Percentiles rank a stretch among this genome's conserved stretches.
Conservation (phyloP, 495 filamentous ascomycete genomes). For the Trichoderma virens region DNA sequence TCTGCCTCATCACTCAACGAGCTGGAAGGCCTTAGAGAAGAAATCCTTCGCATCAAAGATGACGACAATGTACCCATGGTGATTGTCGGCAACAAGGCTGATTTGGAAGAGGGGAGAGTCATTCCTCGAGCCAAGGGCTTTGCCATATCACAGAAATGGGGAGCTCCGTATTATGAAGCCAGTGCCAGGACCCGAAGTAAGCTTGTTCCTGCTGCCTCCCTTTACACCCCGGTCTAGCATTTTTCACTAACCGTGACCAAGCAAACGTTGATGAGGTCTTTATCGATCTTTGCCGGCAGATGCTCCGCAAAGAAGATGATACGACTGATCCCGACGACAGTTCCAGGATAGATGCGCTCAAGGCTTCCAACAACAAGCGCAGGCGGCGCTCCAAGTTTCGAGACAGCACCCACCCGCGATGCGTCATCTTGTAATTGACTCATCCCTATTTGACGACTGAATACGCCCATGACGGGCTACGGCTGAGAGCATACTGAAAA, state of each 20-base stretch:
- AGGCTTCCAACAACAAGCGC: conserved; percentile 21
- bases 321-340: conserved; percentile 34
- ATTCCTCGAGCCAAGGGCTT: conserved; percentile 81
- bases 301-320: conserved; percentile 65
- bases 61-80: conserved; percentile 87
- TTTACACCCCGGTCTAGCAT: not conserved
- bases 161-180: conserved; percentile 91
- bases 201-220: conserved; percentile 13
- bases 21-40: conserved; percentile 80
- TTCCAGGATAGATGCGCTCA: conserved; percentile 27
- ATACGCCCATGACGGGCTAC: not conserved
- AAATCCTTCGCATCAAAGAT: conserved; percentile 96
- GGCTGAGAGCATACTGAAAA: not conserved
- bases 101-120: conserved; percentile 83
- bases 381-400: conserved; percentile 18
- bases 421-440: conserved; percentile 23
- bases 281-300: conserved; percentile 85
- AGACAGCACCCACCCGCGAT: conserved; percentile 17
- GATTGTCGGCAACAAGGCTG: conserved; percentile 95
- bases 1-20: conserved; percentile 79
- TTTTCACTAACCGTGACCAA: conserved; percentile 22
- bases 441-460: not conserved
- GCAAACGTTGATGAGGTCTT: conserved; percentile 96
- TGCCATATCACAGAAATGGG: conserved; percentile 80
- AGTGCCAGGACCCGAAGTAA: conserved; percentile 64